A percentile compares a stretch with the other conserved stretches of the same genome.
Evolutionary conservation across 192 early-diverging fungal species (phyloP).

Genomic region (Entophlyctis luteolus): DNA sequence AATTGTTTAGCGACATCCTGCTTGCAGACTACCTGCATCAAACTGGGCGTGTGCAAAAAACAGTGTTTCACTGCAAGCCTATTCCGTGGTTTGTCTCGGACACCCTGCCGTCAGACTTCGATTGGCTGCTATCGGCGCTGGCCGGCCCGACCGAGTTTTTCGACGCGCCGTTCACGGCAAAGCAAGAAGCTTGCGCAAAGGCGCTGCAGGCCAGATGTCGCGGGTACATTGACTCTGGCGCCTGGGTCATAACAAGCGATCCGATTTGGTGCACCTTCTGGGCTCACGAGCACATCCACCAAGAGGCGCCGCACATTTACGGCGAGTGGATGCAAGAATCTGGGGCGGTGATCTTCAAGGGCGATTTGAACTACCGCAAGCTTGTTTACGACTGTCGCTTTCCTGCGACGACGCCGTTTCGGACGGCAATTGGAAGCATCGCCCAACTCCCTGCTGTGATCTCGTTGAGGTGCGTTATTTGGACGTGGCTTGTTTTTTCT

Average conservation of each 20-base stretch:
- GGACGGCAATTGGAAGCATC: conserved; percentile 73
- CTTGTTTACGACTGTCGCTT: conserved; percentile 87
- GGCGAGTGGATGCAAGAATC: conserved; percentile 49
- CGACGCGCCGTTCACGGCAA: conserved; percentile 35
- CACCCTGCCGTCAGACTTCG: conserved; percentile 77
- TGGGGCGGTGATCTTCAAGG: conserved; percentile 84
- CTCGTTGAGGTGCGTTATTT: conserved; percentile 9
- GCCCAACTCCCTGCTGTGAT: conserved; percentile 18
- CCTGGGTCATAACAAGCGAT: conserved; percentile 67
- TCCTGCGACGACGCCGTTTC: conserved; percentile 78
- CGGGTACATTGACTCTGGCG: conserved; percentile 54
- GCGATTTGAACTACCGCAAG: conserved; percentile 96
- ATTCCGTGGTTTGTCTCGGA: conserved; percentile 96
- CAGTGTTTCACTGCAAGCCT: conserved; percentile 81
- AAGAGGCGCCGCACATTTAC: conserved; percentile 63
- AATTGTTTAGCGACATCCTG: conserved; percentile 81
- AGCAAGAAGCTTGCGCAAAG: no score
- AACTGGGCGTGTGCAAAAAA: conserved; percentile 54
- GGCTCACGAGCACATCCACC: conserved; percentile 74
- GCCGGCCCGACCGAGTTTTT: conserved; percentile 18
- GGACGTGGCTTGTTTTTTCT: conserved; percentile 1
- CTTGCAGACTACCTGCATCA: conserved; percentile 81
- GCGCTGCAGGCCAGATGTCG: conserved; percentile 56
- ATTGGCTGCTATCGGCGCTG: conserved; percentile 56
- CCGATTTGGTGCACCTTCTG: conserved; percentile 85